Base-by-base conservation (phyloP, 495 filamentous ascomycete genomes). In the Pseudevernia furfuracea region DNA sequence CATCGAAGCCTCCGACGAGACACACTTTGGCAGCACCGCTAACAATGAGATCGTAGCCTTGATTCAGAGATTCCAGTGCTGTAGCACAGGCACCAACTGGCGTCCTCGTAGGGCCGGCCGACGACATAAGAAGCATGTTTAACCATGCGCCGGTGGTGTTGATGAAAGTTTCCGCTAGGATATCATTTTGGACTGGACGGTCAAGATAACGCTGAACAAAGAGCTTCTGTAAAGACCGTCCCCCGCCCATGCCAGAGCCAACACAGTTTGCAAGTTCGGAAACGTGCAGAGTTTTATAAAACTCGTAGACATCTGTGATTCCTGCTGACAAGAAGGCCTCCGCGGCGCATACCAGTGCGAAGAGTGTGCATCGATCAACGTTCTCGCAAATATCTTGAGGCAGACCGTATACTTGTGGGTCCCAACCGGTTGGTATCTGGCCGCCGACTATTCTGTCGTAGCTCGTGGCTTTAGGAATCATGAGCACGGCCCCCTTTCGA, bases 21-120 rank as follows among this genome's bases (percentile, higher is more conserved):
- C 28, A 55, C 23, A 65, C 55, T 46, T 70, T 67, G 17, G 68
- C 62, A 44, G 67, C 62, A 14, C 68, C 68, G 48, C 25, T 60
- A 4, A 53, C 23, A 46, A 73, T 70, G 12, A 44, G 28, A 11
- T 73, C 71, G 56, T 48, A 70, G 21, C 66, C 71, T 25, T 36
- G 60, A 28, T 72, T 68, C 10, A 73, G 19, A 11, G 70, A 73
- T 44, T 73, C 71, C 8, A 73, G 30, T n/a, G 63, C 66, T 14
- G 70, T 71, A 15, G 71, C 71, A 41, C 71, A 71, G 5, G 68
- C 64, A 3, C 70, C 71, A 37, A 65, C 60, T 21, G 71, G 68
- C 4, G 70, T 67, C 32, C 53, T 63, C 36, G 63, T 71, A 2
- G 71, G 70, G 9, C 71, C 71, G 6, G 68, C 23, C 2, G 71